Conservation (phyloP, 306 rosid genomes). For the Trichosanthes cucumerina region DNA sequence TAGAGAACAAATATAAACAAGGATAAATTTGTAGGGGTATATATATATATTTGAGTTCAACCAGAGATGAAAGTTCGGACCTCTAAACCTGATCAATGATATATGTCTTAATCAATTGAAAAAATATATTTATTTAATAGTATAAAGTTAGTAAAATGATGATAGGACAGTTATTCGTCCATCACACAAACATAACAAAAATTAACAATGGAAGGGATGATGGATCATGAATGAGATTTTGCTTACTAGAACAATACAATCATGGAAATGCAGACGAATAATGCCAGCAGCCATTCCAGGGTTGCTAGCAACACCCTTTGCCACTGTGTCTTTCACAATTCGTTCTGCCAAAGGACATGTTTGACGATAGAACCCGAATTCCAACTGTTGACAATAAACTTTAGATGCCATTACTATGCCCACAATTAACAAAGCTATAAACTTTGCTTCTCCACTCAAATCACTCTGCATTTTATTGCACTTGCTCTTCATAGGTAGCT, state of each 20-base stretch:
- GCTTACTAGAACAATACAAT: background rate
- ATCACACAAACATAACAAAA: too few species aligned
- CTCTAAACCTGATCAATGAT: too few species aligned
- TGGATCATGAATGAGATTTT: too few species aligned
- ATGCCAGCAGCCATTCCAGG: conserved; percentile 1
- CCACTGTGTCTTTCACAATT: background rate
- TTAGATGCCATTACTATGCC: background rate
- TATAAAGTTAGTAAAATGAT: too few species aligned
- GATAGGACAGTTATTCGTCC: too few species aligned
- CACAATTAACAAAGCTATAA: background rate
- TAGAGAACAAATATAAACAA: too few species aligned
- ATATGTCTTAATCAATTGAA: too few species aligned
- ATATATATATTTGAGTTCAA: too few species aligned
- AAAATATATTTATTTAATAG: too few species aligned
- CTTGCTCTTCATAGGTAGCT: background rate
- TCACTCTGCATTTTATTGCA: background rate
- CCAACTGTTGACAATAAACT: background rate
- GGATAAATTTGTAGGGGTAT: too few species aligned
- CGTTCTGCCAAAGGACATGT: background rate
- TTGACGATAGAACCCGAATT: background rate
- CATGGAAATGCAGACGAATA: background rate
- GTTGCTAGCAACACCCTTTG: background rate
- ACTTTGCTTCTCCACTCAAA: background rate
- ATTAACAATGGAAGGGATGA: background rate
- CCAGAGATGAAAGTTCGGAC: too few species aligned